phyloP scores from a whole-genome alignment of 2,329 filamentous ascomycete genomes.

The Colletotrichum kahawae region DNA sequence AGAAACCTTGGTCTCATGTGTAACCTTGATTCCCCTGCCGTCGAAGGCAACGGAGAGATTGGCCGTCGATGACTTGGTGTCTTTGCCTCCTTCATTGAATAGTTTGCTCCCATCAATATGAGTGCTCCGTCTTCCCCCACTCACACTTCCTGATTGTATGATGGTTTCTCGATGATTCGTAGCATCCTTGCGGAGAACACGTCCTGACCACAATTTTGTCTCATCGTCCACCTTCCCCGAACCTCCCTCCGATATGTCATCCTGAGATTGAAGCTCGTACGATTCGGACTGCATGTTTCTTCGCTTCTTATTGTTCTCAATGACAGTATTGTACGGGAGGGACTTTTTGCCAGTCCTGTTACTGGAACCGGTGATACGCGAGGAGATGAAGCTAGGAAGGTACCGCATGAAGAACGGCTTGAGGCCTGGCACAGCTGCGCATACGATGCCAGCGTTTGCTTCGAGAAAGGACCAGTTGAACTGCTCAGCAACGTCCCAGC shows the following conservation, averaged over 20 bases:
- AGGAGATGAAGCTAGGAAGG: conserved; percentile 4
- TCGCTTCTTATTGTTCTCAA: background rate
- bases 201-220: background rate
- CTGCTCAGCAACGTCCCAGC: conserved; percentile 28
- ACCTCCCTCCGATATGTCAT: background rate
- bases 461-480: conserved; percentile 31
- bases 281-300: background rate
- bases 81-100: rapidly evolving
- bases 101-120: rapidly evolving
- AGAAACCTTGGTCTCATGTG: background rate
- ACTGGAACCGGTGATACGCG: background rate
- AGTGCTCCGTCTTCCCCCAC: rapidly evolving
- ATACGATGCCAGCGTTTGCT: conserved; percentile 9
- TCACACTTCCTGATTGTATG: background rate
- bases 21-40: background rate
- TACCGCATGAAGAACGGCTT: conserved; percentile 24
- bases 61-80: rapidly evolving
- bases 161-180: background rate
- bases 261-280: background rate
- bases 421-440: conserved; percentile 8
- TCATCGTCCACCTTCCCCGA: background rate
- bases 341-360: background rate
- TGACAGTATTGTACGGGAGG: background rate
- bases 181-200: background rate
- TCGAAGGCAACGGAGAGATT: rapidly evolving